Conservation (phyloP, 495 filamentous ascomycete genomes). For the Cetradonia linearis region DNA sequence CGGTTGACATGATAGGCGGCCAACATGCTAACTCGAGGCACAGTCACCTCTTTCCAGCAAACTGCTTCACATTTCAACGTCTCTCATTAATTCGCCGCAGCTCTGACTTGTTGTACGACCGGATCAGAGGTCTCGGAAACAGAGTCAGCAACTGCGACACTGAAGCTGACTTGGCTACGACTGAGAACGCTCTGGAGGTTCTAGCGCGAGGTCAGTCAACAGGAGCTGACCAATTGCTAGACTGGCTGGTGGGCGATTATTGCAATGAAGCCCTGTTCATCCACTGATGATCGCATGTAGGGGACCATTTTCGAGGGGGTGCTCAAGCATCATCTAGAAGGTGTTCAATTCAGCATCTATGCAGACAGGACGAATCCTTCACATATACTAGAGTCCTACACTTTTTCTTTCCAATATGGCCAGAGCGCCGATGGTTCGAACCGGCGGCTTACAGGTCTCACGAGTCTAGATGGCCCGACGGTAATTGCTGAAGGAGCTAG, state of each 20-base stretch:
- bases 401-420: slow-evolving; percentile 41
- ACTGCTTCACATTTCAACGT: neutral
- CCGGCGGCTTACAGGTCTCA: slow-evolving; percentile 29
- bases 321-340: slow-evolving; percentile 31
- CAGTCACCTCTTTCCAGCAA: slow-evolving; percentile 1
- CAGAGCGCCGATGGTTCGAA: slow-evolving; percentile 16
- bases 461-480: slow-evolving; percentile 28
- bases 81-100: neutral
- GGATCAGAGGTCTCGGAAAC: neutral
- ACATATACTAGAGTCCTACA: slow-evolving; percentile 41
- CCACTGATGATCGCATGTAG: slow-evolving; percentile 27
- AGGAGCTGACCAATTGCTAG: slow-evolving; percentile 35
- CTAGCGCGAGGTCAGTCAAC: slow-evolving; percentile 29
- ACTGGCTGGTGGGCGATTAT: slow-evolving; percentile 33
- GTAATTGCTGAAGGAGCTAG: slow-evolving; percentile 33
- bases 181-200: slow-evolving; percentile 28
- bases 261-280: neutral
- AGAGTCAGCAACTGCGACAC: neutral
- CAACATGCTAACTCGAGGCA: neutral
- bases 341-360: slow-evolving; percentile 38
- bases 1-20: neutral
- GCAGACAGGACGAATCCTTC: slow-evolving; percentile 30
- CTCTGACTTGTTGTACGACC: neutral
- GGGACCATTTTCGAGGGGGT: slow-evolving; percentile 40
- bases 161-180: neutral